A percentile compares a stretch with the other conserved stretches of the same genome.
Conservation (phyloP, 306 rosid species). For the Begonia fuchsioides region DNA sequence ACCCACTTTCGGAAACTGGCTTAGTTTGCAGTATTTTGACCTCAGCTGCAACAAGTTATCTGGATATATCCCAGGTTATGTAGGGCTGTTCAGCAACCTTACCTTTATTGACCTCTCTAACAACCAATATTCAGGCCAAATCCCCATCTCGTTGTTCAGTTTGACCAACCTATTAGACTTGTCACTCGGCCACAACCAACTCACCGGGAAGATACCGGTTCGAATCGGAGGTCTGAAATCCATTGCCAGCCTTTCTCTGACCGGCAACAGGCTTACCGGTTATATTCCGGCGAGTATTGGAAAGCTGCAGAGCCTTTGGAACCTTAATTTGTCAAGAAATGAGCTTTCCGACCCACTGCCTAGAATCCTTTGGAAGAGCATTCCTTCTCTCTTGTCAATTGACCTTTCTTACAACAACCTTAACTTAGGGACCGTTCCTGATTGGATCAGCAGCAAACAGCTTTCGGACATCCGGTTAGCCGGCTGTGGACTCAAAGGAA, state of each 20-base stretch:
- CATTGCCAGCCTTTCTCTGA: constrained; percentile 50
- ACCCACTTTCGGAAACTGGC: constrained; percentile 27
- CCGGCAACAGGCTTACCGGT: constrained; percentile 52
- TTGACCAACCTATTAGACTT: constrained; percentile 56
- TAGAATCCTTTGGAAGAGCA: constrained; percentile 26
- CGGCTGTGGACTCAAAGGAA: constrained; percentile 63
- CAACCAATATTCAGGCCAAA: constrained; percentile 46
- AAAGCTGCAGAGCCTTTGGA: constrained; percentile 67
- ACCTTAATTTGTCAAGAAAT: constrained; percentile 69
- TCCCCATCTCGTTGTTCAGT: constrained; percentile 56
- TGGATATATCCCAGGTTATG: constrained; percentile 44
- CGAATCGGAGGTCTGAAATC: constrained; percentile 56
- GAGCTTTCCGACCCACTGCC: constrained; percentile 59
- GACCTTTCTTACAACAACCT: constrained; percentile 82
- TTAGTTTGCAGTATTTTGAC: constrained; percentile 56
- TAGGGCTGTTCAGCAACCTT: constrained; percentile 41
- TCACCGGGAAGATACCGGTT: constrained; percentile 63
- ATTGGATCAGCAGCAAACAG: constrained; percentile 63
- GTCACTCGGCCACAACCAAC: constrained; percentile 56
- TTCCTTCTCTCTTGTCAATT: constrained; percentile 64
- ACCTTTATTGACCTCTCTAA: constrained; percentile 63
- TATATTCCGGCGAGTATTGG: constrained; percentile 57
- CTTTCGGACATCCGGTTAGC: constrained; percentile 67
- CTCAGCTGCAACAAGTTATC: constrained; percentile 59
- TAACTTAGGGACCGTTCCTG: constrained; percentile 62